phyloP scores from a whole-genome alignment of 345 rosid genomes.

The Alliaria petiolata region DNA sequence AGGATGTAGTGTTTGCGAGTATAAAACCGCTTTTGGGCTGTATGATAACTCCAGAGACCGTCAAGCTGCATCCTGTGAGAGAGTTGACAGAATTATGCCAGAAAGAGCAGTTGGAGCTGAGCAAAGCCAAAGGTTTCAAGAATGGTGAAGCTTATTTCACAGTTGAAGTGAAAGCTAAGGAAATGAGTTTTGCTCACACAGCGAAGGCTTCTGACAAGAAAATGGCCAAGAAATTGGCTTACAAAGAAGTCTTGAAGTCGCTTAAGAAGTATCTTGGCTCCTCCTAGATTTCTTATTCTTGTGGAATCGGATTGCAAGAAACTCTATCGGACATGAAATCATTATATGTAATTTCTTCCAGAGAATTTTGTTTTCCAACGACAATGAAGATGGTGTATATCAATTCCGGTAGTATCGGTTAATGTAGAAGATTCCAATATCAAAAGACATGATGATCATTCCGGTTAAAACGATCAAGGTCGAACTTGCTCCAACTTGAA shows the following conservation, averaged over 20 bases:
- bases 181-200: slow-evolving; percentile 32
- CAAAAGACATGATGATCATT: too few species aligned
- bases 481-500: too few species aligned
- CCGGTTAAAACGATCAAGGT: too few species aligned
- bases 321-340: too few species aligned
- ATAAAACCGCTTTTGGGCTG: slow-evolving; percentile 77
- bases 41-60: slow-evolving; percentile 57
- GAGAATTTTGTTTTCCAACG: too few species aligned
- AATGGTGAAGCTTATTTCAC: slow-evolving; percentile 35
- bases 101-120: slow-evolving; percentile 31
- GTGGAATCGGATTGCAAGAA: slow-evolving; percentile 43
- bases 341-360: too few species aligned
- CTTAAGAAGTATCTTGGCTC: slow-evolving; percentile 33
- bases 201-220: slow-evolving; percentile 41
- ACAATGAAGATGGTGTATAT: too few species aligned
- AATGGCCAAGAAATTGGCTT: slow-evolving; percentile 57
- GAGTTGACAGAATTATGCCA: slow-evolving; percentile 61
- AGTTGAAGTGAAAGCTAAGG: slow-evolving; percentile 55
- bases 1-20: slow-evolving; percentile 49
- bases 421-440: too few species aligned
- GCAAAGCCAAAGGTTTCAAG: neutral
- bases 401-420: too few species aligned
- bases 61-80: slow-evolving; percentile 57
- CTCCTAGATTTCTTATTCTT: neutral
- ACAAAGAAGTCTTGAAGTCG: slow-evolving; percentile 46